phyloP scores from a whole-genome alignment of 768 basidiomycete species.

The Asterophora parasitica region DNA sequence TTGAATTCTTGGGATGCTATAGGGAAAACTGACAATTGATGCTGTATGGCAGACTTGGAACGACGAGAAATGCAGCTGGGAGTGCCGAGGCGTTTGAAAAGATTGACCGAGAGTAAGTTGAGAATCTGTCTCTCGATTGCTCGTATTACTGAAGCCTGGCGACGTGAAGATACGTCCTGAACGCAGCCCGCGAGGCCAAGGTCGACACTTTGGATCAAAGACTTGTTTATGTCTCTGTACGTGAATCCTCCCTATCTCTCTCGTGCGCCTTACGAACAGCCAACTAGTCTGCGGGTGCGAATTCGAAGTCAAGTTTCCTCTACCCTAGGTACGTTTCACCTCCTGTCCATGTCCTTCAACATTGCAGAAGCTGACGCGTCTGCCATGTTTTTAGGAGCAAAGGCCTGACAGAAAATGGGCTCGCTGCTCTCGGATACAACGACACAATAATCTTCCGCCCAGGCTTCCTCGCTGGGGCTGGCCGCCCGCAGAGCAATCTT shows the following conservation, averaged over 20 bases:
- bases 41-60: slow-evolving; percentile 47
- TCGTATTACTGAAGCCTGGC: not conserved
- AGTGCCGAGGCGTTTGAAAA: slow-evolving; percentile 64
- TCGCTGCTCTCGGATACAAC: slow-evolving; percentile 63
- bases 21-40: not conserved
- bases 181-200: slow-evolving; percentile 64
- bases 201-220: slow-evolving; percentile 47
- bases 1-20: not conserved
- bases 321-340: slow-evolving; percentile 40
- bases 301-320: slow-evolving; percentile 44
- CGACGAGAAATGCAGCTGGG: slow-evolving; percentile 55
- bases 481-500: slow-evolving; percentile 36
- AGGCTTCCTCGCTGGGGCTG: slow-evolving; percentile 41
- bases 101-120: slow-evolving; percentile 68
- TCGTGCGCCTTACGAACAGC: not conserved
- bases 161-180: slow-evolving; percentile 59
- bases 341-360: not conserved
- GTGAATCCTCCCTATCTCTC: slow-evolving; percentile 11
- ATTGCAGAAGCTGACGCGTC: slow-evolving; percentile 3
- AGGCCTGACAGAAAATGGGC: slow-evolving; percentile 65
- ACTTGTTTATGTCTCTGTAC: slow-evolving; percentile 67
- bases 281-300: slow-evolving; percentile 42
- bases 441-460: slow-evolving; percentile 74
- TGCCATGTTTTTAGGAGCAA: slow-evolving; percentile 47
- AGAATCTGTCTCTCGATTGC: not conserved